Percentiles rank a stretch among this genome's conserved stretches.
Conservation (phyloP, 1,284 basidiomycete genomes). For the Fomitopsis betulina region DNA sequence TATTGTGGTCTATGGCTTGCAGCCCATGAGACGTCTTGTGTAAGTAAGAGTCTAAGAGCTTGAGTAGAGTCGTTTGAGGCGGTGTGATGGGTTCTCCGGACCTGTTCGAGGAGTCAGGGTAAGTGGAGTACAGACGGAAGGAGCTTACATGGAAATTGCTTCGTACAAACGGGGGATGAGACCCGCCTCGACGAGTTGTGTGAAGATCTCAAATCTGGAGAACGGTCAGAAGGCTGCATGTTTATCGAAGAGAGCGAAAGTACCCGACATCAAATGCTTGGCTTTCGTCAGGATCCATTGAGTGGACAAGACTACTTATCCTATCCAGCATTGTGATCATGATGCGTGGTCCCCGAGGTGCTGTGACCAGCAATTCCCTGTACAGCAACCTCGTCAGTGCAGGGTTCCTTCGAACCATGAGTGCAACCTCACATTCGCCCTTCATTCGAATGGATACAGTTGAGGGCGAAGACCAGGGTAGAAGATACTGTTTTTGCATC, state of each 20-base stretch:
- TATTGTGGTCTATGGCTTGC: not conserved
- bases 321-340: slow-evolving; percentile 60
- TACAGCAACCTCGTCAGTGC: not conserved
- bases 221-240: not conserved
- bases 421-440: slow-evolving; percentile 46
- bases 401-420: not conserved
- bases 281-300: slow-evolving; percentile 54
- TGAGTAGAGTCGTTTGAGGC: slow-evolving; percentile 80
- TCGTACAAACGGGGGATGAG: slow-evolving; percentile 31
- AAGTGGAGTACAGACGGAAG: not conserved
- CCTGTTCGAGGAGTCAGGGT: slow-evolving; percentile 34
- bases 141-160: slow-evolving; percentile 31
- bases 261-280: slow-evolving; percentile 77
- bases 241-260: slow-evolving; percentile 14
- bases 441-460: slow-evolving; percentile 56
- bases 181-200: slow-evolving; percentile 31
- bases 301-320: slow-evolving; percentile 63
- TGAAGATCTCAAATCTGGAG: slow-evolving; percentile 37
- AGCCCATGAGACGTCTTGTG: slow-evolving; percentile 34
- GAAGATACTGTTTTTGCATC: slow-evolving; percentile 61
- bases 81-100: slow-evolving; percentile 72
- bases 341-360: slow-evolving; percentile 53
- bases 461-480: slow-evolving; percentile 67
- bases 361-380: slow-evolving; percentile 47
- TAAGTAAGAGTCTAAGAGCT: slow-evolving; percentile 79